Base-by-base conservation (phyloP, 192 early-diverging fungal species). In the Dispira parvispora region DNA sequence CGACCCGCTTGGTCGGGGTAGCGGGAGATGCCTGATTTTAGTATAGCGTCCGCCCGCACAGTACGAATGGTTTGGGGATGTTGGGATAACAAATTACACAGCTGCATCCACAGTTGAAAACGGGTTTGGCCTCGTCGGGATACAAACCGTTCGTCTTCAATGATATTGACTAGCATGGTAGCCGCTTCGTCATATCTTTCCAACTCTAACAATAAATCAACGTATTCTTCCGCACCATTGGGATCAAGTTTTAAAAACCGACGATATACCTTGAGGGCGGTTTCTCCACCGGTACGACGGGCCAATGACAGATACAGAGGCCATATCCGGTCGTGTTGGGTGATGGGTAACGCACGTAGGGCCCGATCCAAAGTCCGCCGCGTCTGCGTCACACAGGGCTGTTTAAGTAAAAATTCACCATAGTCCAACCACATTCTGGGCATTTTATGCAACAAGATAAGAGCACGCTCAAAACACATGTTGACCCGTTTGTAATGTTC, bases 361-460 rank as follows among this genome's bases (percentile, higher is more conserved):
- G 94, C 89, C 8, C 84, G 82, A 68, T 99, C 96, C 71, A 96
- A 99, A 0, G 80, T 83, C n/a, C 88, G 76, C 25, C 96, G 79
- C 16, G 83, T 82, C 54, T 64, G 67, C 8, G 86, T 89, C 49
- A 88, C 74, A 52, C 79, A 73, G 2, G 84, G 78, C 61, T 89
- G 88, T 21, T 78, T 80, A 75, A 80, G 16, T 45, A 90, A 64
- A 63, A 90, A 87, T 26, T 70, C 64, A 28, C 77, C 65, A 67
- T 92, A 99, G 45, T 79, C 78, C 3, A 88, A 64, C 96, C 96
- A 99, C 45, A 99, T 83, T 27, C 89, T 73, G 13, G 95, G 94
- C 84, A 95, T 95, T 80, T 93, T 95, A 79, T 96, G 92, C 64
- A 93, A 77, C 8, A 91, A 71, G n/a, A 98, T 78, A 52, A 99